Conservation (phyloP, 176 grass and related monocot species). For the Areca catechu region DNA sequence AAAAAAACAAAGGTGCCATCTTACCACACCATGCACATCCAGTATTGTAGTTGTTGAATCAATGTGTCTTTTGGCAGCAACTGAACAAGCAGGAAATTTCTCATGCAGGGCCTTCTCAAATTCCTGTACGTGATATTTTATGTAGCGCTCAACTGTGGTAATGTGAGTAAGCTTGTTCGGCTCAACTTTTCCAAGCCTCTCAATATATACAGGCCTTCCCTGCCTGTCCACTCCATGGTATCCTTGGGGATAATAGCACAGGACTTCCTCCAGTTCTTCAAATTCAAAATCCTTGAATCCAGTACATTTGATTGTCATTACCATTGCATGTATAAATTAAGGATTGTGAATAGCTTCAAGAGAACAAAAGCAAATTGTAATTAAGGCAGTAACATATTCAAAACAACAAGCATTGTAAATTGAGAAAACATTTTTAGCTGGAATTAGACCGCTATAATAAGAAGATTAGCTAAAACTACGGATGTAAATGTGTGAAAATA, state of each 20-base stretch:
- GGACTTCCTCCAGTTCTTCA: slow-evolving; percentile 68
- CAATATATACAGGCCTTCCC: slow-evolving; percentile 83
- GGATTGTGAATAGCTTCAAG: no score
- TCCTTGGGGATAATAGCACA: slow-evolving; percentile 76
- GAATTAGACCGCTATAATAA: no score
- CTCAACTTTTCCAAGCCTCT: slow-evolving; percentile 92
- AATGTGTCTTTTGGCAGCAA: slow-evolving; percentile 91
- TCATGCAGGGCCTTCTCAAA: slow-evolving; percentile 94
- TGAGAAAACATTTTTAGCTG: no score
- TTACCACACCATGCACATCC: slow-evolving; percentile 96
- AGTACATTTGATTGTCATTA: neutral
- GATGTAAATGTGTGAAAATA: no score
- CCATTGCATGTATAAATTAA: no score
- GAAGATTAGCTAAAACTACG: no score
- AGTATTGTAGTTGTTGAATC: slow-evolving; percentile 80
- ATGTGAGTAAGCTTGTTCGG: slow-evolving; percentile 76
- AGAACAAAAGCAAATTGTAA: no score
- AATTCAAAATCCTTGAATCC: slow-evolving; percentile 81
- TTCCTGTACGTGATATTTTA: slow-evolving; percentile 98
- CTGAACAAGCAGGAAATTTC: slow-evolving; percentile 87
- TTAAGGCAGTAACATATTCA: no score
- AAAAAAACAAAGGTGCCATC: slow-evolving; percentile 3
- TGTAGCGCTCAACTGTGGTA: slow-evolving; percentile 80
- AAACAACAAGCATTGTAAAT: no score
- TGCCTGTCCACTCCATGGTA: slow-evolving; percentile 83